These are phyloP conservation scores for Pythium folliculosum DNA, from an alignment of 352 stramenopile species.

Conservation along the genomic window DNA sequence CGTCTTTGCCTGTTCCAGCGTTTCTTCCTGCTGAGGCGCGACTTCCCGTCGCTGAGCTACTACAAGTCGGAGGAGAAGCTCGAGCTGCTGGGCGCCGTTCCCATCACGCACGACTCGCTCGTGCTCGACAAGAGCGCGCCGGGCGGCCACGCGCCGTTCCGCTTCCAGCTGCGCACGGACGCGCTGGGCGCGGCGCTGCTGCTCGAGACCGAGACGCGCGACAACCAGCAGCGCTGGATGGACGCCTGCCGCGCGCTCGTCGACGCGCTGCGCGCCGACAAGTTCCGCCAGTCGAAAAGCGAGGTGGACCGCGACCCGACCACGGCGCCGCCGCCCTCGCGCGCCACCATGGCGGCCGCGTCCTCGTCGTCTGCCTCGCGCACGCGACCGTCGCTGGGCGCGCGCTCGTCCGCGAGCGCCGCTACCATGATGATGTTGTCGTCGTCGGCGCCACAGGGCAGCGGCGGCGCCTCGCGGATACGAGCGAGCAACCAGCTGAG, in stretches of 20 bases:
- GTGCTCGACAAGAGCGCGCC: slow-evolving; percentile 62
- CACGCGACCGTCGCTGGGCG: background rate
- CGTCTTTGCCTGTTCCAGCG: slow-evolving; percentile 25
- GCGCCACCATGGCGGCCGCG: too few species aligned
- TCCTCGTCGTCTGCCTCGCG: too few species aligned
- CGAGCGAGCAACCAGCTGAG: slow-evolving; percentile 6
- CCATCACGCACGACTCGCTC: slow-evolving; percentile 73
- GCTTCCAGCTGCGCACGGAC: slow-evolving; percentile 70
- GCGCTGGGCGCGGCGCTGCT: slow-evolving; percentile 44
- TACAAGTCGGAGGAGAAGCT: slow-evolving; percentile 85
- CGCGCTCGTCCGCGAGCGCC: background rate
- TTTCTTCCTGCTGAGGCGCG: slow-evolving; percentile 79
- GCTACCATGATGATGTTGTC: background rate
- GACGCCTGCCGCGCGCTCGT: slow-evolving; percentile 68
- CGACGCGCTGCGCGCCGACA: slow-evolving; percentile 61
- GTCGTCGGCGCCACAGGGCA: slow-evolving; percentile 1
- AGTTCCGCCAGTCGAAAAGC: slow-evolving; percentile 50
- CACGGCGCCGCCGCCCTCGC: slow-evolving; percentile 5
- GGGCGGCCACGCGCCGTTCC: slow-evolving; percentile 58
- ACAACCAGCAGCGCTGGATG: slow-evolving; percentile 72
- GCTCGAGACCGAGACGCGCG: slow-evolving; percentile 64
- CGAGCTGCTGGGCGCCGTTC: slow-evolving; percentile 70
- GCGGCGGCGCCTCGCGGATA: slow-evolving; percentile 4
- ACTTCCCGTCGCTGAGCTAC: slow-evolving; percentile 78
- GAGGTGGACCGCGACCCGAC: slow-evolving; percentile 26